Base-by-base conservation (phyloP, 2,329 filamentous ascomycete species). In the Passalora sequoiae region DNA sequence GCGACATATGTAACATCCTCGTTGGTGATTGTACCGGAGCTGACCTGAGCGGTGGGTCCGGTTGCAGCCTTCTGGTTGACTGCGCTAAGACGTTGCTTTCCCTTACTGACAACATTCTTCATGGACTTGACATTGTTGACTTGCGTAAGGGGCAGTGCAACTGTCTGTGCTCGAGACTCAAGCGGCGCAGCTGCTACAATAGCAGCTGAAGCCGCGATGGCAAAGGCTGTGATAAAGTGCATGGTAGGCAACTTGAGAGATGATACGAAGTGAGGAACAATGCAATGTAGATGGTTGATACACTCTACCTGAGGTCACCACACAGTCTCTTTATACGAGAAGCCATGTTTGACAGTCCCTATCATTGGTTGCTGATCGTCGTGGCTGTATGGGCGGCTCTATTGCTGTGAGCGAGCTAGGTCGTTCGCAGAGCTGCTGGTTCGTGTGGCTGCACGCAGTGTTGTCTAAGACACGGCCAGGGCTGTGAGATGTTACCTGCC, bases 1-100 rank as follows among this genome's bases (percentile, higher is more conserved):
- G 50, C 50, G 10, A 53, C 47, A 15, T 53, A 53, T 20, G 42
- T 46, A 19, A 49, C 47, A 28, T 48, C 45, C 36, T 53, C 50
- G 30, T 53, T 53, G 27, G 44, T 53, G 20, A 53, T 38, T 4
- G 44, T 38, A 17, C 51, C 49, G 4, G 48, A 49, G 38, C 49
- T 51, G 31, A 19, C 43, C 12, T 43, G 27, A n/a, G 35, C 38
- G 16, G 20, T 38, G n/a, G n/a, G n/a, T 22, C 20, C 35, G 5
- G 15, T 29, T 17, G 13, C 7, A 10, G 13, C 17, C 12, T 17
- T 19, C 13, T 20, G 15, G n/a, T 33, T 33, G 29, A 21, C 22
- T 31, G 17, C 20, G 3, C 16, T 35, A 10, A 35, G 19, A 30
- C 39, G 20, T 20, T 13, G 13, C 41, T 36, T 13, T 17, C 37